phyloP scores from a whole-genome alignment of 345 rosid species.

The Melaleuca alternifolia region DNA sequence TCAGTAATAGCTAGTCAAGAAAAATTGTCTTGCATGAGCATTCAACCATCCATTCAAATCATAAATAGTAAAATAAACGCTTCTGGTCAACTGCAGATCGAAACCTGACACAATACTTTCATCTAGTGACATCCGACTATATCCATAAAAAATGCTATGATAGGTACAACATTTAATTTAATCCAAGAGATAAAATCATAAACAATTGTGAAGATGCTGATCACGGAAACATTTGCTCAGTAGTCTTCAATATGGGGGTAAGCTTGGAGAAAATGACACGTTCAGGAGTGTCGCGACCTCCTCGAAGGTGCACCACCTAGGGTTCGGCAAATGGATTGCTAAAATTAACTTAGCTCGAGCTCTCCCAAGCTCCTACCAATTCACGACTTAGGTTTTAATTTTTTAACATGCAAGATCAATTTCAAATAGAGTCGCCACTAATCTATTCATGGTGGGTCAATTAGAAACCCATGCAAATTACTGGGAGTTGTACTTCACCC shows the following conservation, averaged over 20 bases:
- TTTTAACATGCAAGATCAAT: no score
- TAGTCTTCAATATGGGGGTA: neutral
- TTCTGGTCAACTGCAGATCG: neutral
- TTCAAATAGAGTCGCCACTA: no score
- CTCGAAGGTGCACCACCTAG: no score
- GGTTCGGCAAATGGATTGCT: no score
- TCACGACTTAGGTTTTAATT: no score
- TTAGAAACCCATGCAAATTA: no score
- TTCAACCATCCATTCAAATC: neutral
- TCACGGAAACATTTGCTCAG: neutral
- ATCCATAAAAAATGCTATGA: neutral
- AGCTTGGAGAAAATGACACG: neutral
- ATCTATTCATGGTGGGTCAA: no score
- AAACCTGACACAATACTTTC: neutral
- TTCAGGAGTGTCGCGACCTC: no score
- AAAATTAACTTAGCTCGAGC: no score
- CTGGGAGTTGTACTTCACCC: no score
- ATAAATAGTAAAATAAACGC: neutral
- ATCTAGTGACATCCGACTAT: neutral
- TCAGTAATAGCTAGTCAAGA: slow-evolving; percentile 40
- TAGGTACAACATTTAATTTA: neutral
- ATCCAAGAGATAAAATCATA: neutral
- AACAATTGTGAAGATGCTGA: neutral
- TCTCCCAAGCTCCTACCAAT: no score
- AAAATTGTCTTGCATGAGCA: neutral